Percentiles rank a stretch among this genome's conserved stretches.
phyloP scores from a whole-genome alignment of 805 yeast species.

The Ogataea trehalophila region DNA sequence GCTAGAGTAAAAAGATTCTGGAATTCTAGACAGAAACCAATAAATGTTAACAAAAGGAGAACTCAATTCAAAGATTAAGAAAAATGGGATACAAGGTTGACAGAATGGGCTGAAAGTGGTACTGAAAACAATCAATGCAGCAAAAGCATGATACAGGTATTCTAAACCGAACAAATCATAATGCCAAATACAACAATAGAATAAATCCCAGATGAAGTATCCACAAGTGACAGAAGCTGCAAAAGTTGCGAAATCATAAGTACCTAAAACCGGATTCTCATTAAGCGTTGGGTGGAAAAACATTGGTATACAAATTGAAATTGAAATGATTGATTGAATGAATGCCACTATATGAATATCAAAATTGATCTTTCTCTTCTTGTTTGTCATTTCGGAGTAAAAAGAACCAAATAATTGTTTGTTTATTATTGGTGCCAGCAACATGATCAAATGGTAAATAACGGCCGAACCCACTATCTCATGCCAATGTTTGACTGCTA shows the following conservation, averaged over 20 bases:
- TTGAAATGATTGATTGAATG: slow-evolving; percentile 71
- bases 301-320: slow-evolving; percentile 57
- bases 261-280: slow-evolving; percentile 56
- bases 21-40: slow-evolving; percentile 83
- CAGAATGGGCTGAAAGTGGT: slow-evolving; percentile 67
- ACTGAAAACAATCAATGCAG: slow-evolving; percentile 70
- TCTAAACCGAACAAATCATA: slow-evolving; percentile 72
- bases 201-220: slow-evolving; percentile 87
- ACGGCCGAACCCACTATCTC: slow-evolving; percentile 59
- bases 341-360: slow-evolving; percentile 89
- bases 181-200: slow-evolving; percentile 57
- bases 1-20: slow-evolving; percentile 58
- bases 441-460: slow-evolving; percentile 55
- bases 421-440: slow-evolving; percentile 48
- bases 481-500: slow-evolving; percentile 60
- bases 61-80: slow-evolving; percentile 79
- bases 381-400: slow-evolving; percentile 43
- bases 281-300: slow-evolving; percentile 49
- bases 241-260: slow-evolving; percentile 71
- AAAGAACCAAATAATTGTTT: slow-evolving; percentile 43
- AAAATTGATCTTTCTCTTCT: slow-evolving; percentile 59
- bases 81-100: slow-evolving; percentile 77
- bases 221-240: slow-evolving; percentile 72
- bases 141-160: slow-evolving; percentile 77
- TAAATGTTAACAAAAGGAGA: slow-evolving; percentile 94